These are phyloP conservation scores for Schizophyllum commune DNA, from an alignment of 1,284 basidiomycete species.

Conservation along the genomic window DNA sequence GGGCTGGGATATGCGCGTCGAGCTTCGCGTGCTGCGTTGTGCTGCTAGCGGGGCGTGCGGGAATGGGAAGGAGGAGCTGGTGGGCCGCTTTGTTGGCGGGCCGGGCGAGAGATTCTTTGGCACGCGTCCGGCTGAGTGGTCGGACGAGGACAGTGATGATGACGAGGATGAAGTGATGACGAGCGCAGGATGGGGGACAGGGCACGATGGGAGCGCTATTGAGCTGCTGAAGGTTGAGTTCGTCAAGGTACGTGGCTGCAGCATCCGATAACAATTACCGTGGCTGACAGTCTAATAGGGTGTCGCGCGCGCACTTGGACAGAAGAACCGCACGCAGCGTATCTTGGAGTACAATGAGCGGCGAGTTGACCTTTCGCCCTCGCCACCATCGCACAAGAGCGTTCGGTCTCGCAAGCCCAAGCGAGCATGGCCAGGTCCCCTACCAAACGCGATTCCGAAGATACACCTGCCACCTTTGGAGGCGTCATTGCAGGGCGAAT, in stretches of 20 bases:
- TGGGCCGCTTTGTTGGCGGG: constrained; percentile 43
- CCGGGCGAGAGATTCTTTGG: constrained; percentile 32
- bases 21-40: constrained; percentile 37
- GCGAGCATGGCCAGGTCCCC: constrained; percentile 24
- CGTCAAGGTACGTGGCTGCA: constrained; percentile 47
- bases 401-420: constrained; percentile 24
- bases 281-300: constrained; percentile 12
- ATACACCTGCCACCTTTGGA: too few species aligned
- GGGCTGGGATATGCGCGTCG: constrained; percentile 48
- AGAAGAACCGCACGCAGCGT: constrained; percentile 56
- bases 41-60: constrained; percentile 6
- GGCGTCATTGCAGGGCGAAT: too few species aligned
- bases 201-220: constrained; percentile 68
- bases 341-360: constrained; percentile 57
- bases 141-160: constrained; percentile 21
- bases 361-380: constrained; percentile 38
- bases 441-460: not conserved
- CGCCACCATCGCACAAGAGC: constrained; percentile 20
- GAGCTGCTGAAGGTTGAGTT: constrained; percentile 59
- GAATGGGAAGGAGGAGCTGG: constrained; percentile 28
- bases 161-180: constrained; percentile 50
- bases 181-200: constrained; percentile 66
- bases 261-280: constrained; percentile 28
- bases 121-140: constrained; percentile 14
- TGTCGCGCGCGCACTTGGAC: constrained; percentile 35